Evolutionary conservation across 2,329 filamentous ascomycete genomes (phyloP).

Genomic region (Trichophyton benhamiae): DNA sequence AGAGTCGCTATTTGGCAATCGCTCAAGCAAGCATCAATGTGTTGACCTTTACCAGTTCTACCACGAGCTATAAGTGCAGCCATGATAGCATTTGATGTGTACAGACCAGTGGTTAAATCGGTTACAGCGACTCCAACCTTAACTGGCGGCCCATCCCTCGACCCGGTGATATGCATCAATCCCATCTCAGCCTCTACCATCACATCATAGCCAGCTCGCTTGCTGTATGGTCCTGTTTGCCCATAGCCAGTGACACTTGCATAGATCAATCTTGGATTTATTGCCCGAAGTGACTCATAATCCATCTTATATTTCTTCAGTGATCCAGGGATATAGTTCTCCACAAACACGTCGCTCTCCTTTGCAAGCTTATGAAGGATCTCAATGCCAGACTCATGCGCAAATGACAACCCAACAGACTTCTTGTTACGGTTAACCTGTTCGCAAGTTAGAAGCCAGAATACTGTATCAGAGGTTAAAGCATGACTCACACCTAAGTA

Average conservation of each 20-base stretch:
- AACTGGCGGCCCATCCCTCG: conserved; percentile 75
- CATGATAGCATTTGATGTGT: conserved; percentile 92
- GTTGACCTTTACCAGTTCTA: conserved; percentile 69
- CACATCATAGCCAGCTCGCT: conserved; percentile 88
- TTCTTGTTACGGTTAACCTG: conserved; percentile 97
- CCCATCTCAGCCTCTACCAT: conserved; percentile 99
- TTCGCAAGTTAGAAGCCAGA: too few relatives aligned
- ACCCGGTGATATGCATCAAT: conserved; percentile 94
- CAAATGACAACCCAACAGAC: conserved; percentile 82
- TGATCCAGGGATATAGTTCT: conserved; percentile 87
- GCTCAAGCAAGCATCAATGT: conserved; percentile 80
- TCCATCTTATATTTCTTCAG: conserved; percentile 86
- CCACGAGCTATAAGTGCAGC: conserved; percentile 69
- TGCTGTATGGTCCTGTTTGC: conserved; percentile 80
- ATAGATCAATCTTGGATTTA: conserved; percentile 83
- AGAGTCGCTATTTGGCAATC: conserved; percentile 92
- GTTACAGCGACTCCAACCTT: conserved; percentile 97
- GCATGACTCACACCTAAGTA: conserved; percentile 60
- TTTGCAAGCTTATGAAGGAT: conserved; percentile 76
- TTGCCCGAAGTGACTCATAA: conserved; percentile 62
- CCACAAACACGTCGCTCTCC: conserved; percentile 83
- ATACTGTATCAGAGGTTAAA: not conserved
- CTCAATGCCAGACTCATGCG: conserved; percentile 67
- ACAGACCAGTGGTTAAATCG: conserved; percentile 86
- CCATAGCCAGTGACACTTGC: conserved; percentile 96